Evolutionary conservation across 768 basidiomycete species (phyloP).

Genomic region (Daedaleopsis nitida): DNA sequence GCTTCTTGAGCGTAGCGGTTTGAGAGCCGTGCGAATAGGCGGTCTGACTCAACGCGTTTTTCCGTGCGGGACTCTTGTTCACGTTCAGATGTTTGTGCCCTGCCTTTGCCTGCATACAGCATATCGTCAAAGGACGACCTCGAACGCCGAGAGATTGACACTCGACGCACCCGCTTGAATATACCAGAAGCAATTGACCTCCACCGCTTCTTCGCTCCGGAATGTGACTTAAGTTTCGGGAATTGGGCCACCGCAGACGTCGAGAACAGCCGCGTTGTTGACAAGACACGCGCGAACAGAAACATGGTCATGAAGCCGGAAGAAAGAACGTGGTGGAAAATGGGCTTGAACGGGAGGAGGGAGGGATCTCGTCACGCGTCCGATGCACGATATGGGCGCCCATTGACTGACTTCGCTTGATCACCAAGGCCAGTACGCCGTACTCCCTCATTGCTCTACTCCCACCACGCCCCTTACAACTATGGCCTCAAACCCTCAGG

Average conservation of each 20-base stretch:
- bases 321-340: not conserved
- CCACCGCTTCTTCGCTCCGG: constrained; percentile 83
- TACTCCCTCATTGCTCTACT: not conserved
- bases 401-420: not conserved
- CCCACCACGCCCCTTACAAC: constrained; percentile 5
- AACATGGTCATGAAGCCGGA: constrained; percentile 26
- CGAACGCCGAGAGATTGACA: not conserved
- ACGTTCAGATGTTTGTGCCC: constrained; percentile 74
- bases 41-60: constrained; percentile 66
- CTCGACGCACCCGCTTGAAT: constrained; percentile 71
- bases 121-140: not conserved
- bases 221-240: constrained; percentile 81
- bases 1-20: constrained; percentile 65
- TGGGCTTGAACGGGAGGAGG: not conserved
- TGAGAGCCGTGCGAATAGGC: constrained; percentile 68
- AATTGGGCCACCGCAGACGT: constrained; percentile 55
- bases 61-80: constrained; percentile 61
- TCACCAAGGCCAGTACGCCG: not conserved
- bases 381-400: not conserved
- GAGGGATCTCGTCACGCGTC: not conserved
- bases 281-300: constrained; percentile 23
- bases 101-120: constrained; percentile 57
- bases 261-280: constrained; percentile 50
- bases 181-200: constrained; percentile 59
- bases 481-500: constrained; percentile 49